Base-by-base conservation (phyloP, 495 filamentous ascomycete species). In the Penicillium diatomitis region DNA sequence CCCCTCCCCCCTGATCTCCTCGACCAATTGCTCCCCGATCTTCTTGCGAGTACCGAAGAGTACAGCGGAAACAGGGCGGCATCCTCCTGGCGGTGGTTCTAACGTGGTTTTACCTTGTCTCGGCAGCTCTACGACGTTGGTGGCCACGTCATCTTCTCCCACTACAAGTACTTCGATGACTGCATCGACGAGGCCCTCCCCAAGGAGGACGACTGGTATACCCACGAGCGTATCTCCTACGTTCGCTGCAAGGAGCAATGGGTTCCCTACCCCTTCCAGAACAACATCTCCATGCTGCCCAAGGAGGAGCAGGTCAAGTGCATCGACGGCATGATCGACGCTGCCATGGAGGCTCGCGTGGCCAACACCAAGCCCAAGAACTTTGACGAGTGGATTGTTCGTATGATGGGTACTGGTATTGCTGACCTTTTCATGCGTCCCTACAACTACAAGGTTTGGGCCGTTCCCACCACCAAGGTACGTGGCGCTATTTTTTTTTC, bases 151-250 rank as follows among this genome's bases (percentile, higher is more conserved):
- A 97, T 98, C 70, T 98, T 98, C 81, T 98, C 92, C 52, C 92
- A 98, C 80, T 98, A 97, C 83, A 96, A 95, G 73, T 98, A 98
- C 83, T 98, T 98, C 68, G 92, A 98, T 72, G 94, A 98, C 74
- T 95, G 88, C 75, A 86, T 98, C 66, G 76, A 96, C 63, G 90
- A 98, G 75, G 92, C 92, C 48, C 81, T 98, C 39, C 94, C 92
- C 54, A 87, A 89, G 68, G 79, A 86, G 44, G 82, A 87, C 44
- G 94, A 98, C 75, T 98, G 92, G 92, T 96, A 88, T 69, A 88
- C 81, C 47, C 92, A 98, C 76, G 86, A 98, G 73, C 90, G 92
- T 70, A 90, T 98, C 70, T 98, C 92, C 50, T 98, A 97, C 69
- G 91, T 98, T 55, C 91, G 92, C 60, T 96, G 88, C 85, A 90